A percentile compares a stretch with the other conserved stretches of the same genome.
These are phyloP conservation scores for Ogataea glucozyma DNA, from an alignment of 805 yeast species.

Conservation along the genomic window DNA sequence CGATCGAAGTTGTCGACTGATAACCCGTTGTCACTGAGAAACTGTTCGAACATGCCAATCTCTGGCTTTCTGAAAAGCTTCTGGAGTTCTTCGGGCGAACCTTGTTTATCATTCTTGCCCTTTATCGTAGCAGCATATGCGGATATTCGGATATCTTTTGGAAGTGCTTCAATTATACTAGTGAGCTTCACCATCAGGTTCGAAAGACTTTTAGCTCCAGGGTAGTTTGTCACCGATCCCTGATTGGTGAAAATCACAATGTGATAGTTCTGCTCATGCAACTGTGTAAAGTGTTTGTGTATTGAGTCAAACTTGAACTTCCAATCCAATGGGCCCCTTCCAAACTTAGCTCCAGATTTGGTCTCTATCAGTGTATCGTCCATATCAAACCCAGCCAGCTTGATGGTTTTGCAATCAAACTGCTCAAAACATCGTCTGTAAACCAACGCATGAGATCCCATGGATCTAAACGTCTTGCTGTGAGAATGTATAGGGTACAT, in stretches of 20 bases:
- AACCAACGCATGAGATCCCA: conserved; percentile 23
- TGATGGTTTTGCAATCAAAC: conserved; percentile 20
- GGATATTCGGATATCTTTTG: conserved; percentile 34
- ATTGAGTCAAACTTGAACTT: conserved; percentile 44
- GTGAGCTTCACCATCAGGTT: conserved; percentile 46
- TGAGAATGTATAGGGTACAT: conserved; percentile 3
- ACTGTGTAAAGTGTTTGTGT: conserved; percentile 26
- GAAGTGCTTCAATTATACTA: conserved; percentile 33
- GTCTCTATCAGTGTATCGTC: conserved; percentile 78
- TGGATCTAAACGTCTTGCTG: not conserved
- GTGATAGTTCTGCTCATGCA: conserved; percentile 19
- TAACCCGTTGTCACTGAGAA: conserved; percentile 42
- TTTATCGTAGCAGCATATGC: conserved; percentile 67
- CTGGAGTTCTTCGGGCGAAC: conserved; percentile 38
- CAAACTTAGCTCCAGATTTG: conserved; percentile 59
- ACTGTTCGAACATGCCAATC: conserved; percentile 71
- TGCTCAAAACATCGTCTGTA: conserved; percentile 4
- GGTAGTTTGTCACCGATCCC: conserved; percentile 58
- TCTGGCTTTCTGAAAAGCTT: conserved; percentile 66
- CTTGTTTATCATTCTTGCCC: conserved; percentile 35
- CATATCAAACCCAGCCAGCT: conserved; percentile 76
- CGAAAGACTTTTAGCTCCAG: conserved; percentile 35
- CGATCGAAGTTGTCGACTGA: conserved; percentile 39
- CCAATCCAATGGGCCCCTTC: conserved; percentile 74
- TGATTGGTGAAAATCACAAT: conserved; percentile 85